Base-by-base conservation (phyloP, 306 rosid genomes). In the Quercus robur region DNA sequence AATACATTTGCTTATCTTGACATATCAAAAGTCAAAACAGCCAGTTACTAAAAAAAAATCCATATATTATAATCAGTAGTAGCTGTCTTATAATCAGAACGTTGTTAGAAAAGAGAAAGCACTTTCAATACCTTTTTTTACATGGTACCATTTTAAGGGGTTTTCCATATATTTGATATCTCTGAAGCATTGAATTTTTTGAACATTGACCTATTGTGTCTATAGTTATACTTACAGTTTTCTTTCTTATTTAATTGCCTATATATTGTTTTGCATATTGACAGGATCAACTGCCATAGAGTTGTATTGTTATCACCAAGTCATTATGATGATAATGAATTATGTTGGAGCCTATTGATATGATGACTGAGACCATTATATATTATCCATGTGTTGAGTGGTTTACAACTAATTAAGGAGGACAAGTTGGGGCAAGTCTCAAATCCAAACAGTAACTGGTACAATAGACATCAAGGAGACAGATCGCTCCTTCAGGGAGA, bases 401-500 rank as follows among this genome's bases (percentile, higher is more conserved):
- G 8, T 30, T 28, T 15, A 62, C 33, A 64, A 64, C 9, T 19
- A 35, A 67, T 67, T 33, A 14, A 33, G 71, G 11, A 14, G 51
- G 52, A 19, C 49, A 33, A 31, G 11, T 1, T 67, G 17, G 10
- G 25, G 23, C 51, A 18, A 33, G 51, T 67, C 6, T 2, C 21
- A 19, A 66, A 31, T 66, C 4, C 61, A 75, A 66, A 63, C 61
- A 72, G 38, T 56, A 80, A 67, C 31, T 2, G 49, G 18, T 11
- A 25, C 18, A 78, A 78, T 19, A 30, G 70, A 64, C 44, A 64
- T 64, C 20, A 64, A 30, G 70, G 31, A 64, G 70, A 64, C 41
- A 62, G 49, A 56, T 58, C 33, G 2, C 74, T 17, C 68, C 67
- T 82, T 54, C 18, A 35, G 76, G 64, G 70, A 58, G 69, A 44